Evolutionary conservation across 176 grass and related monocot species (phyloP).

Genomic region (Oropetium thomaeum): DNA sequence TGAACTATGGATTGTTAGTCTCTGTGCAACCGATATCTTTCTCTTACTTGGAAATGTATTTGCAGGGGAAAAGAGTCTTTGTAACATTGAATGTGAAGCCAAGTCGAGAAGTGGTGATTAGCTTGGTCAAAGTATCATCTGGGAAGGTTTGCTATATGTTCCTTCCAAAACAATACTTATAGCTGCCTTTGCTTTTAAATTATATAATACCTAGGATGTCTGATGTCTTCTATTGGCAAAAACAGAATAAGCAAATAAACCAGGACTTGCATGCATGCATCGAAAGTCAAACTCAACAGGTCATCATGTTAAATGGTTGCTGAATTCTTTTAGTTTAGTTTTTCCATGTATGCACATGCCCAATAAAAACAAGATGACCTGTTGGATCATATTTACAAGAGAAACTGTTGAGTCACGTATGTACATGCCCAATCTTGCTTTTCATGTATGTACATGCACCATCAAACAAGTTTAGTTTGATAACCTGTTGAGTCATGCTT

Average conservation of each 20-base stretch:
- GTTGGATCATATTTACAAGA: too few species aligned
- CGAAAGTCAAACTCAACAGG: background rate
- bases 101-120: constrained; percentile 60
- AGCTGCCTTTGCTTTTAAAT: constrained; percentile 12
- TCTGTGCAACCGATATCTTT: background rate
- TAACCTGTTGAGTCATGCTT: too few species aligned
- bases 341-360: background rate
- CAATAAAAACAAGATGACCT: background rate
- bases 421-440: background rate
- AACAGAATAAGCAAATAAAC: constrained; percentile 11
- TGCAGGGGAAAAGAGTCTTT: constrained; percentile 72
- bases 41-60: constrained; percentile 9
- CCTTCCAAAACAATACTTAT: background rate
- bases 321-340: background rate
- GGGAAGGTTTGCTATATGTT: constrained; percentile 56
- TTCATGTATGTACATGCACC: background rate
- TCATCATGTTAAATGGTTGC: background rate
- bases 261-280: background rate
- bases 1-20: constrained; percentile 11
- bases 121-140: constrained; percentile 63
- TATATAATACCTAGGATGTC: background rate
- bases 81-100: constrained; percentile 76
- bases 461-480: background rate
- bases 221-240: constrained; percentile 7
- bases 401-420: too few species aligned